Evolutionary conservation across 106 monocot genomes (phyloP), one percentile per base, ranked within the genome.

Genomic region (Dendrobium huoshanense): DNA sequence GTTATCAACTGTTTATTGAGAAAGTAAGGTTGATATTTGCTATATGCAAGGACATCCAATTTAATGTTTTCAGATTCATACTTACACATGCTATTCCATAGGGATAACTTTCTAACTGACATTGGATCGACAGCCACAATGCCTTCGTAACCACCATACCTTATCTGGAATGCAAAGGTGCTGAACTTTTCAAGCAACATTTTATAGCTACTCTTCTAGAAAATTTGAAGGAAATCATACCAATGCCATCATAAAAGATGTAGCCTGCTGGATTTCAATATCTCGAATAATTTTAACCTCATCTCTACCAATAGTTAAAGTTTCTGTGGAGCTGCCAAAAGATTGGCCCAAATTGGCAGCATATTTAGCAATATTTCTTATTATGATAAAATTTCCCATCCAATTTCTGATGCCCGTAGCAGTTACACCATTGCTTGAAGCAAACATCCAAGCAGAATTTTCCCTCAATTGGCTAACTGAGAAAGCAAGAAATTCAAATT

Each of bases 401-500:
- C 90, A 89, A 11, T 78, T 72, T 79, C 94, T 92, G 7, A 97
- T 91, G 64, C 58, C 55, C 25, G 58, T 58, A 22, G 94, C 94
- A 80, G 80, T 82, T 79, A 91, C 44, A 27, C 80, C 87, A n/a
- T 22, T 77, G 22, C 67, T 88, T 56, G 94, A 90, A 78, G 94
- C 92, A 89, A 97, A 97, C 94, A 97, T 94, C 97, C 97, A 97
- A 64, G 81, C 72, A 77, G 97, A 94, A 84, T 82, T 92, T 43
- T 94, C 97, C 54, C 90, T 84, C 55, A 97, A 84, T 77, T 97
- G 94, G 48, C 94, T 97, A 25, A 92, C 86, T 74, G 92, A 97
- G 80, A 97, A 97, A n/a, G 90, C 97, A 55, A 94, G 90, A 77
- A 94, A 97, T n/a, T 94, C 92, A 80, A 94, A 97, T 74, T 89